phyloP scores from a whole-genome alignment of 2,329 filamentous ascomycete species.

The Calonectria multiphialidica region DNA sequence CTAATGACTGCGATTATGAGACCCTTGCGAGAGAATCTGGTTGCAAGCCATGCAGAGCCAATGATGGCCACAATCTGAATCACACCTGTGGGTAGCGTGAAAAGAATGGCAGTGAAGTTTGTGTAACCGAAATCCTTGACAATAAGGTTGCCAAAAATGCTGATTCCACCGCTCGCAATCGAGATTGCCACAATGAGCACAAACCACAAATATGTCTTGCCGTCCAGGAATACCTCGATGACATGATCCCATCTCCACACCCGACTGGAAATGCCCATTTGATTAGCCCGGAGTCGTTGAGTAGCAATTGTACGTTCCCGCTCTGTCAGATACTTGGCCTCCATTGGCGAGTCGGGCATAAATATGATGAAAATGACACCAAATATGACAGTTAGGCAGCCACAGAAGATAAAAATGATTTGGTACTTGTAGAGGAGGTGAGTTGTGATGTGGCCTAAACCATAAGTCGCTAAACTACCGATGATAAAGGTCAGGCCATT shows the following conservation, averaged over 20 bases:
- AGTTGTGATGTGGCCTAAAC: neutral
- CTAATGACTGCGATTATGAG: slow-evolving; percentile 64
- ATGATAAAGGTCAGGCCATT: neutral
- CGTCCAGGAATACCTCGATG: slow-evolving; percentile 48
- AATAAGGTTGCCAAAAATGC: slow-evolving; percentile 68
- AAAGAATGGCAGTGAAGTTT: slow-evolving; percentile 65
- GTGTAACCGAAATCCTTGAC: slow-evolving; percentile 67
- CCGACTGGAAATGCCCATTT: slow-evolving; percentile 51
- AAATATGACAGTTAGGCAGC: slow-evolving; percentile 55
- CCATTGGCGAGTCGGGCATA: slow-evolving; percentile 73
- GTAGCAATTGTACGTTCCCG: slow-evolving; percentile 69
- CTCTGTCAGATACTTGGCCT: slow-evolving; percentile 65
- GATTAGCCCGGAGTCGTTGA: slow-evolving; percentile 65
- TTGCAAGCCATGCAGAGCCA: slow-evolving; percentile 62
- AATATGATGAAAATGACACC: slow-evolving; percentile 59
- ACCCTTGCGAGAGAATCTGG: slow-evolving; percentile 63
- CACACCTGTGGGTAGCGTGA: slow-evolving; percentile 70
- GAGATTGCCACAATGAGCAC: slow-evolving; percentile 62
- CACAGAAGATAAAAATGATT: slow-evolving; percentile 42
- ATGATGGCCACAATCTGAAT: slow-evolving; percentile 71
- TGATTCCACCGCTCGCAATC: slow-evolving; percentile 61
- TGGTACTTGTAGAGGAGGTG: slow-evolving; percentile 13
- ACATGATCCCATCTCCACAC: slow-evolving; percentile 54
- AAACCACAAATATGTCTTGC: slow-evolving; percentile 54
- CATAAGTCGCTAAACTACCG: neutral